A percentile compares a stretch with the other conserved stretches of the same genome.
These are phyloP conservation scores for Boletus tylopilopsis DNA, from an alignment of 768 basidiomycete species.

Conservation along the genomic window DNA sequence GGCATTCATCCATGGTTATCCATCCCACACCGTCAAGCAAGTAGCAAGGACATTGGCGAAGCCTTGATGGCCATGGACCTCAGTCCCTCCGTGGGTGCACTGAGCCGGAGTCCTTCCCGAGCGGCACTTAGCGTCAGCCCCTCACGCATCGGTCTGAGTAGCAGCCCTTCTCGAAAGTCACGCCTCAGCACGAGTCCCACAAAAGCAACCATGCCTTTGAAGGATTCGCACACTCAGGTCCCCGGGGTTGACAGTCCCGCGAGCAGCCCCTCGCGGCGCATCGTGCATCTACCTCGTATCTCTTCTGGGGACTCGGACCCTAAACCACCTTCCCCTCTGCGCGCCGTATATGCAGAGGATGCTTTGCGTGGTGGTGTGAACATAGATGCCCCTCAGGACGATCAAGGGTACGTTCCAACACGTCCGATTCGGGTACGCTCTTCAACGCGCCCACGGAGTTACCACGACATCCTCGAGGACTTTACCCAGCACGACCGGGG, in stretches of 20 bases:
- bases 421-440: constrained; percentile 32
- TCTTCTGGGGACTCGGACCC: constrained; percentile 14
- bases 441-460: constrained; percentile 53
- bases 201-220: constrained; percentile 17
- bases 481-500: constrained; percentile 42
- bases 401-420: constrained; percentile 1
- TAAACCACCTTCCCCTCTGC: constrained; percentile 6
- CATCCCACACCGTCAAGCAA: constrained; percentile 21
- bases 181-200: constrained; percentile 23
- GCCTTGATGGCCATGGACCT: constrained; percentile 41
- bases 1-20: constrained; percentile 31
- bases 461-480: constrained; percentile 63
- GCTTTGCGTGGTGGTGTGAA: neutral
- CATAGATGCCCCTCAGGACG: constrained; percentile 5
- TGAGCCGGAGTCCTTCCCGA: constrained; percentile 26
- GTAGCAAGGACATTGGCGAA: constrained; percentile 20
- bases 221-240: constrained; percentile 8
- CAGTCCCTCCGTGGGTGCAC: constrained; percentile 1
- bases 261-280: constrained; percentile 22
- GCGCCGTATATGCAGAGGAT: neutral
- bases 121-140: constrained; percentile 18
- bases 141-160: constrained; percentile 17
- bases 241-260: constrained; percentile 9
- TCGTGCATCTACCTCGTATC: constrained; percentile 20
- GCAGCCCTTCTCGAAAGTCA: constrained; percentile 23